These are phyloP conservation scores for Didymella pomorum DNA, from an alignment of 2,329 filamentous ascomycete genomes.

Conservation along the genomic window DNA sequence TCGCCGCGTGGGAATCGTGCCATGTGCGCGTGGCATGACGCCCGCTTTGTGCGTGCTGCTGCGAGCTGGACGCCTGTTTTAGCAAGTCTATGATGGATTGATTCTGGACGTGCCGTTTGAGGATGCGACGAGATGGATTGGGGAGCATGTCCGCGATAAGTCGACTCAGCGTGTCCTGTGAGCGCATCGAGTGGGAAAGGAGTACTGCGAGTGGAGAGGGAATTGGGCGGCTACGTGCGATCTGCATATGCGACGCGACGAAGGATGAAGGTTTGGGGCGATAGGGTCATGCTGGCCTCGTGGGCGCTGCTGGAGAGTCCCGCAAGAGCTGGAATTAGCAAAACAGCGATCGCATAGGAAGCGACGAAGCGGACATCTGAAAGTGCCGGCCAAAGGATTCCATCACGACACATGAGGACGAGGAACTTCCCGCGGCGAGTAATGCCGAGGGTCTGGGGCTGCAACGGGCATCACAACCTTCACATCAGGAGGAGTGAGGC, in stretches of 20 bases:
- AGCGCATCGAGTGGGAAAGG: neutral
- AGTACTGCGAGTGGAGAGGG: neutral
- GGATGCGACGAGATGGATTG: neutral
- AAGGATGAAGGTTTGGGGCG: neutral
- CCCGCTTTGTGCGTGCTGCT: constrained; percentile 1
- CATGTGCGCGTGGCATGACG: constrained; percentile 15
- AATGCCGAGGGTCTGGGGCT: neutral
- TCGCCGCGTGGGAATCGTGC: constrained; percentile 15
- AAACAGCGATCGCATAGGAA: neutral
- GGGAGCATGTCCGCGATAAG: neutral
- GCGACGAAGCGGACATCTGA: neutral
- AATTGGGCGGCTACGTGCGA: neutral
- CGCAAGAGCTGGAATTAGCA: neutral
- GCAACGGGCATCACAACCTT: constrained; percentile 6
- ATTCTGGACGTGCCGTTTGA: neutral
- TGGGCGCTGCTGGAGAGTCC: neutral
- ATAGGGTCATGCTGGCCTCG: neutral
- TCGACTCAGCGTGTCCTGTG: neutral
- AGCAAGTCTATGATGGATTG: constrained; percentile 7
- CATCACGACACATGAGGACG: neutral
- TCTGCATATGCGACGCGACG: constrained; percentile 4
- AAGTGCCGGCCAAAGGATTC: neutral
- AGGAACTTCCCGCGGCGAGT: neutral
- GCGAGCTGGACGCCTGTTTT: constrained; percentile 8
- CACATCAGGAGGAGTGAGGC: neutral